A percentile compares a stretch with the other conserved stretches of the same genome.
Evolutionary conservation across 345 rosid genomes (phyloP).

Genomic region (Euphorbia lathyris): DNA sequence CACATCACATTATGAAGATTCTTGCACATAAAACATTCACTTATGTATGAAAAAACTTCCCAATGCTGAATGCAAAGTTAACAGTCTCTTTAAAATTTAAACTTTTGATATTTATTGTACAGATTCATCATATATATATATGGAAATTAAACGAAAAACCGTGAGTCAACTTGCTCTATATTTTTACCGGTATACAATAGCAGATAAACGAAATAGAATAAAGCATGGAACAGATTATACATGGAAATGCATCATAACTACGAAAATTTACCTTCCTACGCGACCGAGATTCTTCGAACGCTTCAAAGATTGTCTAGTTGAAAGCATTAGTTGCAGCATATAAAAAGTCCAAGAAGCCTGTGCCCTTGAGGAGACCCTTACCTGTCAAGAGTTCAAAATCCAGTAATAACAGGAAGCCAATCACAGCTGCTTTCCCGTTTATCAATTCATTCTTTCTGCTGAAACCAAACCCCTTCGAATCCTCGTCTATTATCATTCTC

Average conservation of each 20-base stretch:
- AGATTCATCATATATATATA: neutral
- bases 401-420: constrained; percentile 79
- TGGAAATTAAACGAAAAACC: neutral
- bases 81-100: neutral
- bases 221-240: neutral
- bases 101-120: neutral
- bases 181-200: constrained; percentile 11
- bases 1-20: too few species aligned
- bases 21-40: too few species aligned
- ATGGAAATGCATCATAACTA: neutral
- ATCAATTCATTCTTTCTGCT: constrained; percentile 68
- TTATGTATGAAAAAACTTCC: too few species aligned
- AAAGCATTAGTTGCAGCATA: constrained; percentile 66
- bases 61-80: neutral
- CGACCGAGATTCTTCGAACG: constrained; percentile 1
- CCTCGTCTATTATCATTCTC: constrained; percentile 88
- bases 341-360: constrained; percentile 86
- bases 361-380: constrained; percentile 86
- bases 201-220: neutral
- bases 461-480: constrained; percentile 71
- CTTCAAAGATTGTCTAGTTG: constrained; percentile 40
- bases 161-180: neutral
- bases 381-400: constrained; percentile 96
- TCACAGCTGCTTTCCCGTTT: constrained; percentile 86
- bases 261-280: constrained; percentile 8